Evolutionary conservation across 2,329 filamentous ascomycete species (phyloP), one percentile per base, ranked within the genome.

Genomic region (Curvularia eragrostidis): DNA sequence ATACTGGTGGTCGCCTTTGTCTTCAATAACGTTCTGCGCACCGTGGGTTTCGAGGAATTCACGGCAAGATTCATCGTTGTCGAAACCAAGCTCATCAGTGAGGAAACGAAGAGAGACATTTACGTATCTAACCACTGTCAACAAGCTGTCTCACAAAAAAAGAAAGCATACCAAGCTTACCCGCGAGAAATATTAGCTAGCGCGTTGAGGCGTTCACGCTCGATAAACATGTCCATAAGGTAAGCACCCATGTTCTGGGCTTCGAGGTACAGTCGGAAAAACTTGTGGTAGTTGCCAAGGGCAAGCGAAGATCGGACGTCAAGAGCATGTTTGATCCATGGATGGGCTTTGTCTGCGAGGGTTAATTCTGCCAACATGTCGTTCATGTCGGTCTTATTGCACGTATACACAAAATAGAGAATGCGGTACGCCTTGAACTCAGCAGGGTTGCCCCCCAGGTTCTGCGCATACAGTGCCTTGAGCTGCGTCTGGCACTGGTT

Each of bases 381-480:
- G 85, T 97, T 98, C 85, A 99, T 90, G 80, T 94, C 93, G 80
- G 91, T 93, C 81, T 92, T 93, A 82, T 98, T 99, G 85, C 93
- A 93, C 73, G 95, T 98, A 80, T 98, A 93, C 80, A 99, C 95
- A 83, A 97, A 96, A 86, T 99, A 99, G 77, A 99, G 85, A 81
- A 99, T 97, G 86, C 95, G 94, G 84, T 99, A 99, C 65, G 94
- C 95, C 86, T 95, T 95, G 82, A 99, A 99, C 80, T 99, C 95
- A 81, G 91, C 89, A 75, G 91, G 88, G 78, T 93, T 93, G 72
- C 94, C 95, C 75, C 91, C 91, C 76, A 97, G 82, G 67, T 91
- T 90, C 81, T 91, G 87, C 77, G 87, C 87, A 80, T 99, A 98
- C 72, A 99, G 83, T 66, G 90, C 92, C 79, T 92, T 91, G 75